These are phyloP conservation scores for Lachnellula occidentalis DNA, from an alignment of 2,329 filamentous ascomycete species.

Conservation along the genomic window DNA sequence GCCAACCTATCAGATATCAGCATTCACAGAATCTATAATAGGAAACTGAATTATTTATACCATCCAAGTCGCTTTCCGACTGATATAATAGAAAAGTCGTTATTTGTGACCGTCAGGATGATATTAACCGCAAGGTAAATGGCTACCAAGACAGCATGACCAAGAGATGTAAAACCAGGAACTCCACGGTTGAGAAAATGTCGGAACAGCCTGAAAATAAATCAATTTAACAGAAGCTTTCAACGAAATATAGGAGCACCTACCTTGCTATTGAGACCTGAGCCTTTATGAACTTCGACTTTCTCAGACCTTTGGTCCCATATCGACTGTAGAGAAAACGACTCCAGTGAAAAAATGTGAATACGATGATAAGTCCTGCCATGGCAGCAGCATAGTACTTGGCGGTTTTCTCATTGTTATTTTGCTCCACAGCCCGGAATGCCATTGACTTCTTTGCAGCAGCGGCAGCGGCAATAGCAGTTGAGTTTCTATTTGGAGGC, in stretches of 20 bases:
- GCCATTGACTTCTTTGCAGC: conserved; percentile 4
- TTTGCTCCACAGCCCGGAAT: conserved; percentile 1
- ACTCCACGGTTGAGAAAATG: conserved; percentile 15
- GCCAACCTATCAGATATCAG: conserved; percentile 36
- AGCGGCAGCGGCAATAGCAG: conserved; percentile 11
- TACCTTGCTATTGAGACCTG: conserved; percentile 18
- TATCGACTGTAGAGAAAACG: conserved; percentile 18
- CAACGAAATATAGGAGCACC: neutral
- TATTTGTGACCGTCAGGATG: conserved; percentile 32
- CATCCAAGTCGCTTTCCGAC: conserved; percentile 21
- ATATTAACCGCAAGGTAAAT: conserved; percentile 35
- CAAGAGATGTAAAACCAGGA: conserved; percentile 35
- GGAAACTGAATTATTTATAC: conserved; percentile 21
- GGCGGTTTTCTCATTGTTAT: conserved; percentile 11
- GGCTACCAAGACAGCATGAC: conserved; percentile 35
- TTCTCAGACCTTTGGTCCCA: conserved; percentile 10
- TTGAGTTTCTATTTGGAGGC: conserved; percentile 6
- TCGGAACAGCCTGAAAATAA: conserved; percentile 7
- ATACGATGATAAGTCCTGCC: conserved; percentile 17
- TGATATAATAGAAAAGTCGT: conserved; percentile 15
- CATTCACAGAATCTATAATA: conserved; percentile 24
- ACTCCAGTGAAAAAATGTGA: conserved; percentile 20
- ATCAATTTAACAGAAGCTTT: neutral
- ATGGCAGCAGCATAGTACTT: conserved; percentile 21
- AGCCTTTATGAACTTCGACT: conserved; percentile 12